Conservation (phyloP, 1,139 yeast genomes). For the Pichia sp. region DNA sequence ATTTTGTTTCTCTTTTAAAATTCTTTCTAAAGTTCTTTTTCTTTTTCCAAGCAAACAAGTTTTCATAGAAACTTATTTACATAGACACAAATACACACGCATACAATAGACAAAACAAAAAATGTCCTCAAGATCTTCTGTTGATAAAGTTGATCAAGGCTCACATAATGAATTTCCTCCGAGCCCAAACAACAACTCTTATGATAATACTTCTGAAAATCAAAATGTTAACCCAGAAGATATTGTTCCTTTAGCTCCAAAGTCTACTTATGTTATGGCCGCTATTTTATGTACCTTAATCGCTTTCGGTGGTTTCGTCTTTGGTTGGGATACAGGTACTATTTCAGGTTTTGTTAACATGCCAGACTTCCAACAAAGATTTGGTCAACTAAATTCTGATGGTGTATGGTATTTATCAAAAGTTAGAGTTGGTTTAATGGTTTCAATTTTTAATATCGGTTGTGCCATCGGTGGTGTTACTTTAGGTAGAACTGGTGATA, state of each 20-base stretch:
- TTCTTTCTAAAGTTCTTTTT: no score
- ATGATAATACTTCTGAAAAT: slow-evolving; percentile 6
- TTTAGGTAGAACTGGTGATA: slow-evolving; percentile 51
- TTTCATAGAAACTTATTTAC: no score
- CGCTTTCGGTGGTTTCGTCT: slow-evolving; percentile 66
- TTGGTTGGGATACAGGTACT: slow-evolving; percentile 77
- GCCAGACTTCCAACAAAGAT: slow-evolving; percentile 53
- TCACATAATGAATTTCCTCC: slow-evolving; percentile 3
- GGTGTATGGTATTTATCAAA: slow-evolving; percentile 42
- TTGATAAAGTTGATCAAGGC: slow-evolving; percentile 4
- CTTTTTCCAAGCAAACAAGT: no score
- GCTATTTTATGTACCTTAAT: slow-evolving; percentile 39
- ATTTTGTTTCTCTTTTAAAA: no score
- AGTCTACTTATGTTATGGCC: slow-evolving; percentile 12
- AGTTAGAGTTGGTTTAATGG: slow-evolving; percentile 56
- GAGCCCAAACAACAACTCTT: not conserved
- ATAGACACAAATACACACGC: not conserved
- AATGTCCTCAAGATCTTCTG: slow-evolving; percentile 12
- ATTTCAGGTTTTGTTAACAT: slow-evolving; percentile 72
- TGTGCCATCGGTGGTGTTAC: slow-evolving; percentile 64
- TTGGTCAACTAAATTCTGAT: slow-evolving; percentile 35
- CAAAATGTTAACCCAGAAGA: not conserved
- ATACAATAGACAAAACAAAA: not conserved
- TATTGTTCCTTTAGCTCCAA: slow-evolving; percentile 14
- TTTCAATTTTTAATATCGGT: slow-evolving; percentile 65